Base-by-base conservation (phyloP, 305 asterid species). In the Fraxinus latifolia region DNA sequence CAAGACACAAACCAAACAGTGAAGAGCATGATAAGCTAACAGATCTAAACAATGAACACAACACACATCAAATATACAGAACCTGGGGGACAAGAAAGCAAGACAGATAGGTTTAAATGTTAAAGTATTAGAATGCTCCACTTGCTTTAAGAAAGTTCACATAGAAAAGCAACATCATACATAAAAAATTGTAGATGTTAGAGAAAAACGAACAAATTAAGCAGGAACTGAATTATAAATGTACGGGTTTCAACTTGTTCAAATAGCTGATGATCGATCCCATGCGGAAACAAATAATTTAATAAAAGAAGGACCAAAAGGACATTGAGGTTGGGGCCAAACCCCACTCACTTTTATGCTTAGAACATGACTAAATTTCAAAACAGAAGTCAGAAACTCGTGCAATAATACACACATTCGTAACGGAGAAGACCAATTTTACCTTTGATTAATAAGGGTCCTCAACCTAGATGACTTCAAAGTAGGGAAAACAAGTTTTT, bases 371-470 rank as follows among this genome's bases (percentile, higher is more conserved):
- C 34, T 9, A 65, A 27, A 60, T 21, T 60, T 62, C 32, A 25
- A 12, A 68, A 68, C 37, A 29, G 6, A 62, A 25, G 36, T 27
- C 37, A 25, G 37, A 27, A 68, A 29, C 74, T 12, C 74, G 11
- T 11, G 36, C 74, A 68, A 25, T 68, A 21, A 21, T 21, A 68
- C 21, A 68, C 17, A 68, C 1, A 3, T 25, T 68, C 21, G 32
- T 68, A 33, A 29, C 6, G 11, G 19, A 12, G 74, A 68, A 68
- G 74, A 25, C 4, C 70, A 27, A 21, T 29, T 15, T 78, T 84
- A 90, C 97, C 97, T 93, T 80, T 93, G 97, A 89, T 93, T 93
- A 50, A 93, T 93, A 73, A 93, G 92, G 50, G 97, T 92, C 84
- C 97, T 90, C 91, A 93, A 87, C 78, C 97, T 90, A 68, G 97